Evolutionary conservation across 306 rosid genomes (phyloP), one percentile per base, ranked within the genome.

Genomic region (Vicia sativa): DNA sequence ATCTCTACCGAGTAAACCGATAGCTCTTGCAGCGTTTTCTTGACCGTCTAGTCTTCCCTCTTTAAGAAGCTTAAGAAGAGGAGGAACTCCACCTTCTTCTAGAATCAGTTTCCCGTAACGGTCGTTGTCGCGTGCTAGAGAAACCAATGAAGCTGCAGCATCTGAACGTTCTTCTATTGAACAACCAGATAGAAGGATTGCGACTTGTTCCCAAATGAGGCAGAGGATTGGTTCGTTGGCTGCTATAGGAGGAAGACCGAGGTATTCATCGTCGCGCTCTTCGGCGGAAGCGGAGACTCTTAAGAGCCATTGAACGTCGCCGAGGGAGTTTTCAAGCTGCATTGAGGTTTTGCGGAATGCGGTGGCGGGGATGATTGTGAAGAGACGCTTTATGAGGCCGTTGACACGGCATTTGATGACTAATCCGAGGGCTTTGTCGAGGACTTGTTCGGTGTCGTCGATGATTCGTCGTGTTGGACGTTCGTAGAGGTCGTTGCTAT

Each of bases 241-340:
- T 0, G 96, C 91, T 10, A 87, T 89, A 0, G 96, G 96, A 3
- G 96, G 96, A 6, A 89, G 79, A n/a, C 96, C 93, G 5, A 89
- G 77, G 61, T 83, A 81, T 74, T 78, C 89, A 11, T 87, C 91
- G 41, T 81, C 92, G 8, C 90, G 92, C 56, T 82, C 90, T 9
- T 75, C 87, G 1, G 87, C 81, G 0, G 88, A 70, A 50, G 84
- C 90, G 0, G 96, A 87, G 21, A 89, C 93, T 1, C 91, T 83
- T 31, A 89, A 90, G 29, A 89, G 86, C 96, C 96, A 89, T 2
- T 88, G 89, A 48, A 89, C 89, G 28, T 89, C 93, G 0, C 93
- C 96, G 2, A 89, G 61, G 9, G 89, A 85, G 46, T 89, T 89
- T 72, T 89, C 96, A 0, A 89, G 83, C 72, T 83, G 89, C 63